Evolutionary conservation across 768 basidiomycete species (phyloP).

Genomic region (Pulveroboletus frians): DNA sequence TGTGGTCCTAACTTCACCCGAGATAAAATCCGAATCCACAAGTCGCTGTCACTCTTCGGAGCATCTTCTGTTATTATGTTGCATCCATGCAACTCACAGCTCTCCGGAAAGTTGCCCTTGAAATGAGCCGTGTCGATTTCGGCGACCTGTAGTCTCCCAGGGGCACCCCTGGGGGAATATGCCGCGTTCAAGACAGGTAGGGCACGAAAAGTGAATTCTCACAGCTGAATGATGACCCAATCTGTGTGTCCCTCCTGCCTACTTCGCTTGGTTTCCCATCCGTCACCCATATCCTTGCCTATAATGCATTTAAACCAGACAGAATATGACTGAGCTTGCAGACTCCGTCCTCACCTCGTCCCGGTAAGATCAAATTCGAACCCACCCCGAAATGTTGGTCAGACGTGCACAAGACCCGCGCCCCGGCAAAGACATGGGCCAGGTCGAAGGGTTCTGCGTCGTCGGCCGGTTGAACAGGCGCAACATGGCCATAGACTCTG

Average conservation of each 20-base stretch:
- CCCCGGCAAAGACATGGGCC: slow-evolving; percentile 87
- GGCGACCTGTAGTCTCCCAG: slow-evolving; percentile 66
- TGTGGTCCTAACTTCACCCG: slow-evolving; percentile 83
- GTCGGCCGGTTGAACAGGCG: slow-evolving; percentile 53
- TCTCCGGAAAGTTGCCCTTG: slow-evolving; percentile 93
- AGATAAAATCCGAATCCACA: slow-evolving; percentile 73
- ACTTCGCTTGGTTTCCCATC: slow-evolving; percentile 97
- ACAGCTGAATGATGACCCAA: slow-evolving; percentile 90
- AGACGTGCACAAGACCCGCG: slow-evolving; percentile 75
- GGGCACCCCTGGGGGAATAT: slow-evolving; percentile 50
- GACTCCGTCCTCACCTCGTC: slow-evolving; percentile 51
- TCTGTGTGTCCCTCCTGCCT: slow-evolving; percentile 77
- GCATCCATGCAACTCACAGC: slow-evolving; percentile 71
- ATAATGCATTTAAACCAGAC: neutral
- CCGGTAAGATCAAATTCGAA: slow-evolving; percentile 85
- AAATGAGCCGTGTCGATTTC: slow-evolving; percentile 95
- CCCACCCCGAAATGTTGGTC: slow-evolving; percentile 96
- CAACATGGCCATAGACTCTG: slow-evolving; percentile 81
- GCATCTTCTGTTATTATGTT: slow-evolving; percentile 27
- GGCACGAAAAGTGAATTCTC: slow-evolving; percentile 16
- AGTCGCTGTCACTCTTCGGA: slow-evolving; percentile 34
- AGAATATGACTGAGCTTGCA: neutral
- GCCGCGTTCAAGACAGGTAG: neutral
- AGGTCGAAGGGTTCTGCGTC: slow-evolving; percentile 62
- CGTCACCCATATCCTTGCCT: slow-evolving; percentile 93